These are phyloP conservation scores for Ceratocystis albifundus DNA, from an alignment of 2,329 filamentous ascomycete genomes.

Conservation along the genomic window DNA sequence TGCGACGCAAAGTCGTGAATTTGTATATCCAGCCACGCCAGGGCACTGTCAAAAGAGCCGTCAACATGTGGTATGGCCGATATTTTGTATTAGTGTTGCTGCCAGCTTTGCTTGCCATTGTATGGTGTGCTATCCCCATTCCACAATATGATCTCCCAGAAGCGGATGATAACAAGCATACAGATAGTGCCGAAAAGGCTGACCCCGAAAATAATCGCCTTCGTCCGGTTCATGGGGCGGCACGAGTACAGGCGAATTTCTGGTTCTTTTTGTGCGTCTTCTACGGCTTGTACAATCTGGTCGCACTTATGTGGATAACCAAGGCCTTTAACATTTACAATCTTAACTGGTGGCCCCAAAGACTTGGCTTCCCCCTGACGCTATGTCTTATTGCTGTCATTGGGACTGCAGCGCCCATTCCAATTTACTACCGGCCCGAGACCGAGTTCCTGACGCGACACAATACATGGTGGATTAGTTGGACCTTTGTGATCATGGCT, in stretches of 20 bases:
- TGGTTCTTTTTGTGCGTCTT: constrained; percentile 62
- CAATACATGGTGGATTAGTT: constrained; percentile 58
- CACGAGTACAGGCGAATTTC: constrained; percentile 54
- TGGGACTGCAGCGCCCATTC: constrained; percentile 49
- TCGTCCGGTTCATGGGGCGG: constrained; percentile 50
- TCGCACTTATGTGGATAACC: constrained; percentile 58
- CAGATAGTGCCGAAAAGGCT: constrained; percentile 24
- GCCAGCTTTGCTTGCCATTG: constrained; percentile 48
- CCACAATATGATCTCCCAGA: constrained; percentile 48
- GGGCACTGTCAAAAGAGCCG: constrained; percentile 44
- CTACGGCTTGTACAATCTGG: constrained; percentile 58
- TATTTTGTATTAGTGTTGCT: constrained; percentile 50
- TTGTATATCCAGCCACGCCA: constrained; percentile 52
- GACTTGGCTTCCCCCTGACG: constrained; percentile 53
- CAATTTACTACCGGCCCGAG: constrained; percentile 45
- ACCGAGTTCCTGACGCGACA: constrained; percentile 45
- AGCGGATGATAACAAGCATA: constrained; percentile 28
- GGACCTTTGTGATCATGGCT: constrained; percentile 60
- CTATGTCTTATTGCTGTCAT: constrained; percentile 48
- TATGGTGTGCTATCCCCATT: constrained; percentile 55
- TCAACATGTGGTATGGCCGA: constrained; percentile 52
- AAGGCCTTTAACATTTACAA: constrained; percentile 62
- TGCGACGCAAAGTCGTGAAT: constrained; percentile 35
- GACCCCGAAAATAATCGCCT: constrained; percentile 25
- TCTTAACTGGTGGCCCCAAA: constrained; percentile 58